Evolutionary conservation across 78 protist genomes (phyloP).

Genomic region (Dictyostelium firmibasis): DNA sequence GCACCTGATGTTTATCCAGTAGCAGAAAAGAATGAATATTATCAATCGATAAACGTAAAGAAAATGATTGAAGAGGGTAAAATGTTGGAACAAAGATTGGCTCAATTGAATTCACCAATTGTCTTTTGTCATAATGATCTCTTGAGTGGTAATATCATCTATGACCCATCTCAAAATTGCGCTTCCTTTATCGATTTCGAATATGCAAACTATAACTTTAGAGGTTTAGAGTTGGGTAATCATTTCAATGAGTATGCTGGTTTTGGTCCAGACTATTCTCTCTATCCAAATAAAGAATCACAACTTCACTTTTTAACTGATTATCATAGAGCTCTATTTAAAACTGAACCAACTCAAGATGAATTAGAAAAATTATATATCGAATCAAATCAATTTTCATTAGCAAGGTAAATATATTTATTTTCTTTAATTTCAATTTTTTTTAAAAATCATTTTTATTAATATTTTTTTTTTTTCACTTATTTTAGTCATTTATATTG

Average conservation of each 20-base stretch:
- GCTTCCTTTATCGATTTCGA: conserved; percentile 84
- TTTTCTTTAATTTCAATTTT: background rate
- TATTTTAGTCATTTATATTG: conserved; percentile 66
- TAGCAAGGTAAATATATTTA: conserved; percentile 6
- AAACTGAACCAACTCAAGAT: conserved; percentile 58
- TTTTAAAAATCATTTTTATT: too few species aligned
- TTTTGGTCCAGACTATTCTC: conserved; percentile 72
- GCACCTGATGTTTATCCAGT: conserved; percentile 61
- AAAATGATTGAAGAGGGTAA: conserved; percentile 60
- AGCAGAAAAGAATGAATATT: background rate
- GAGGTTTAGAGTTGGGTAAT: conserved; percentile 81
- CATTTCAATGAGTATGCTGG: conserved; percentile 85
- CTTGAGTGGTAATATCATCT: conserved; percentile 70
- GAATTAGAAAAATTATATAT: conserved; percentile 38
- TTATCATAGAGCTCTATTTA: conserved; percentile 40
- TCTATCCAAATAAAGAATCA: conserved; percentile 47
- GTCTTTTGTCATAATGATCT: conserved; percentile 84
- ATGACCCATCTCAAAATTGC: conserved; percentile 3
- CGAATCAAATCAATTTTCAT: conserved; percentile 69
- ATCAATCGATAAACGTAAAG: background rate
- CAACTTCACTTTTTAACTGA: conserved; percentile 46
- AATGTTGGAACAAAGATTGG: conserved; percentile 20
- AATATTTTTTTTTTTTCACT: background rate
- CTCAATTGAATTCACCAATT: conserved; percentile 55
- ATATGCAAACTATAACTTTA: conserved; percentile 76